Conservation (phyloP, 768 basidiomycete genomes). For the Tylopilus vinaceipallidus region DNA sequence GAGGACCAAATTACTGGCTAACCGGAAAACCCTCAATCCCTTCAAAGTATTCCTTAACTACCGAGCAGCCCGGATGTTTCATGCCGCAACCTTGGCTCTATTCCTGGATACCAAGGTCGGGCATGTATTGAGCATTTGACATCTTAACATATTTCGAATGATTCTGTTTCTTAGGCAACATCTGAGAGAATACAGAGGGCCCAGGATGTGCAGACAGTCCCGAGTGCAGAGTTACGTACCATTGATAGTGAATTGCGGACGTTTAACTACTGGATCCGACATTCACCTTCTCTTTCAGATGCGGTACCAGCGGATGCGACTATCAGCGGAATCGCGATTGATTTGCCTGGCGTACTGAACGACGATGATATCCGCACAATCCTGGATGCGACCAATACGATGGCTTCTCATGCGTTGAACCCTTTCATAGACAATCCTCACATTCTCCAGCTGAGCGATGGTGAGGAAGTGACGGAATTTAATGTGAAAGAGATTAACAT, state of each 20-base stretch:
- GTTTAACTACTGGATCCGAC: too few relatives aligned
- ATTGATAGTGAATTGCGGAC: background rate
- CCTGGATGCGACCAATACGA: background rate
- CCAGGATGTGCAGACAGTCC: background rate
- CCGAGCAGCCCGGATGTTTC: background rate
- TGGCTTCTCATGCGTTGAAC: too few relatives aligned
- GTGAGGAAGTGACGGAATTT: background rate
- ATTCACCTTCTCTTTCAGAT: background rate
- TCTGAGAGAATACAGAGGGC: slow-evolving; percentile 8
- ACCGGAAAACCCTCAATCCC: background rate
- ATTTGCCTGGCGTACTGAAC: slow-evolving; percentile 2
- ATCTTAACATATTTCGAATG: too few relatives aligned
- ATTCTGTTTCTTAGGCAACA: background rate
- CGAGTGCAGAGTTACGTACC: background rate
- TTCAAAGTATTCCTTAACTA: background rate
- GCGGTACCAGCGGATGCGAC: background rate
- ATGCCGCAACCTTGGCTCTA: background rate
- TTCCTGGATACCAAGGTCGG: background rate
- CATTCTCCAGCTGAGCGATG: background rate
- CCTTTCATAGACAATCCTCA: too few relatives aligned
- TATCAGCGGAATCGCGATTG: slow-evolving; percentile 3
- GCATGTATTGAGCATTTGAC: too few relatives aligned
- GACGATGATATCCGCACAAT: background rate
- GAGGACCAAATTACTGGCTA: background rate
- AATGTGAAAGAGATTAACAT: background rate